Conservation (phyloP, 495 filamentous ascomycete genomes). For the Hypomontagnella monticulosa region DNA sequence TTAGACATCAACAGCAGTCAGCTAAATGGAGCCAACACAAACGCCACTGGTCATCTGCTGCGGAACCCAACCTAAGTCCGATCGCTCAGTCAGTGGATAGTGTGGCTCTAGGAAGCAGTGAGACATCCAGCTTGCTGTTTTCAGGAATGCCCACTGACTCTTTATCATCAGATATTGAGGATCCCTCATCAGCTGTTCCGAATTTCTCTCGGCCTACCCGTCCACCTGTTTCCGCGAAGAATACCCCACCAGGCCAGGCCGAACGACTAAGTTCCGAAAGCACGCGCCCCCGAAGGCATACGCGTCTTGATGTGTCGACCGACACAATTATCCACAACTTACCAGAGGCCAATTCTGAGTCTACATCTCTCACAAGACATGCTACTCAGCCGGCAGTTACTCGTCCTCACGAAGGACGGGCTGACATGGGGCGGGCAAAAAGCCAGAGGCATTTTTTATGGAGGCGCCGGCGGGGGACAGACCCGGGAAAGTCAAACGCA, state of each 20-base stretch:
- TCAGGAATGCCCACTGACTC: conserved; percentile 31
- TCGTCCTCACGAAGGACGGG: conserved; percentile 1
- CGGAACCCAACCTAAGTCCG: conserved; percentile 56
- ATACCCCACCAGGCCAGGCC: conserved; percentile 31
- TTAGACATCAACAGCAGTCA: conserved; percentile 45
- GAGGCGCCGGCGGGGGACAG: conserved; percentile 39
- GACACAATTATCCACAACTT: conserved; percentile 42
- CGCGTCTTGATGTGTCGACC: conserved; percentile 26
- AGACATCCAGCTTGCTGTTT: conserved; percentile 37
- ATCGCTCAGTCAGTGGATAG: conserved; percentile 55
- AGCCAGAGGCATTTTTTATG: conserved; percentile 47
- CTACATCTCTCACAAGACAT: conserved; percentile 8
- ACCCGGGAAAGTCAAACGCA: conserved; percentile 29
- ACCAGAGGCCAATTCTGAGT: conserved; percentile 12
- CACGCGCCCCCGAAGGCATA: background rate
- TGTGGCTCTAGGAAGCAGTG: conserved; percentile 42
- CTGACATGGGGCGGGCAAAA: conserved; percentile 23
- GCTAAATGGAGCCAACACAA: conserved; percentile 54
- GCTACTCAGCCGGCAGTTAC: conserved; percentile 17
- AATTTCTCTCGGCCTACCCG: conserved; percentile 42
- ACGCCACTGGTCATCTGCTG: conserved; percentile 59
- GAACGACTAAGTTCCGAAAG: conserved; percentile 33
- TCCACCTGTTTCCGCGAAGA: conserved; percentile 29
- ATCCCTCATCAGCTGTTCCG: conserved; percentile 7
- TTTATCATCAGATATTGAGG: conserved; percentile 25